Evolutionary conservation across 129 eudicot genomes (phyloP).

Genomic region (Arctium lappa): DNA sequence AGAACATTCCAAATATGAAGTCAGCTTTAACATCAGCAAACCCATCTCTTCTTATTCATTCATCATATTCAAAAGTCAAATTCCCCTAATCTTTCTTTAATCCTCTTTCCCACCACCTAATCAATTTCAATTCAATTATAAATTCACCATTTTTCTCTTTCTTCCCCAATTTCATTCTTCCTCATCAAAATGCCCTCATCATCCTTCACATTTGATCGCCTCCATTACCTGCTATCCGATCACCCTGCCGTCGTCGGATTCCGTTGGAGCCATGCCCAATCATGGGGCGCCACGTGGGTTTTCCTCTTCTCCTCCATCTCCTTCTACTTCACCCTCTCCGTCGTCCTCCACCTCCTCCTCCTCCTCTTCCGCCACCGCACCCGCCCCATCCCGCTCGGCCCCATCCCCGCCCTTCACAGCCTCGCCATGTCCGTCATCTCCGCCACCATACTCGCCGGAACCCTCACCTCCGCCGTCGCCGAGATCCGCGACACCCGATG

Average conservation of each 20-base stretch:
- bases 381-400: slow-evolving; percentile 59
- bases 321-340: slow-evolving; percentile 30
- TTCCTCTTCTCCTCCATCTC: slow-evolving; percentile 52
- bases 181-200: slow-evolving; percentile 12
- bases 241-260: slow-evolving; percentile 42
- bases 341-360: slow-evolving; percentile 48
- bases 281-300: slow-evolving; percentile 66
- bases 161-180: not conserved
- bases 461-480: slow-evolving; percentile 40
- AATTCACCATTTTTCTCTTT: not conserved
- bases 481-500: slow-evolving; percentile 65
- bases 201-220: not conserved
- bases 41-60: not conserved
- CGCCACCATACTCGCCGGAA: slow-evolving; percentile 42
- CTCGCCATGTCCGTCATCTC: slow-evolving; percentile 47
- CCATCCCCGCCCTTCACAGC: slow-evolving; percentile 63
- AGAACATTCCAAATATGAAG: slow-evolving; percentile 28
- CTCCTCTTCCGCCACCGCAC: slow-evolving; percentile 38
- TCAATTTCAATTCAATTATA: not conserved
- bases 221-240: slow-evolving; percentile 30
- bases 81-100: not conserved
- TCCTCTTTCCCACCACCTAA: not conserved
- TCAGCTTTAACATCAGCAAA: slow-evolving; percentile 30
- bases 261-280: slow-evolving; percentile 56
- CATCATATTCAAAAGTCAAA: slow-evolving; percentile 22